Percentiles rank a stretch among this genome's conserved stretches.
Conservation (phyloP, 2,329 filamentous ascomycete genomes). For the Fusarium dlaminii region DNA sequence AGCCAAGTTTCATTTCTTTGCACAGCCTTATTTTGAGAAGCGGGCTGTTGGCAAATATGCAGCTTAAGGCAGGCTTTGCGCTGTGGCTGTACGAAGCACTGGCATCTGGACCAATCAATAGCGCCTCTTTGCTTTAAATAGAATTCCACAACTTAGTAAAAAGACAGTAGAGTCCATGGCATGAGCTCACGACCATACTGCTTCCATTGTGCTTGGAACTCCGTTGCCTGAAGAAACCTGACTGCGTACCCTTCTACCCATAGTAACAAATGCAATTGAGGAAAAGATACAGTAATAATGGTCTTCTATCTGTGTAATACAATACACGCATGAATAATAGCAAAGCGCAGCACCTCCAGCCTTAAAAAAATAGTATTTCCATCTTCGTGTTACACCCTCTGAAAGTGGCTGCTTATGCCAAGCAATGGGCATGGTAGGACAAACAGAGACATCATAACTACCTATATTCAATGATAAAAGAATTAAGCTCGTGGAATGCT, state of each 20-base stretch:
- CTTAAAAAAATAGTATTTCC: background rate
- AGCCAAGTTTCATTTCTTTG: rapidly evolving
- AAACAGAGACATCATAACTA: background rate
- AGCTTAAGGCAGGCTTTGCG: background rate
- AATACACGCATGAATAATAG: background rate
- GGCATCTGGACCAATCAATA: background rate
- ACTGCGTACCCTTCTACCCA: background rate
- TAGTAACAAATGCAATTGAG: background rate
- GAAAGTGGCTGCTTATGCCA: background rate
- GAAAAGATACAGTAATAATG: background rate
- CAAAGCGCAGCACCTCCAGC: background rate
- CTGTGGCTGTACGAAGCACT: background rate
- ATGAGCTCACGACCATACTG: background rate
- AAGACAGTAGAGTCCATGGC: background rate
- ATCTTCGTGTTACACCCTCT: background rate
- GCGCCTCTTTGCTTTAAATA: background rate
- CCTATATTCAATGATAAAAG: background rate
- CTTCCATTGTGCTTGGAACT: background rate
- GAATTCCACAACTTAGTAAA: background rate
- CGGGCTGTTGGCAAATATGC: background rate
- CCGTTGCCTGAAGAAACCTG: too few relatives aligned
- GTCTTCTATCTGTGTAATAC: background rate
- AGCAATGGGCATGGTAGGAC: background rate
- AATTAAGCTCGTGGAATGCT: background rate
- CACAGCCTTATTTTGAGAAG: background rate